Evolutionary conservation across 768 basidiomycete genomes (phyloP), one percentile per base, ranked within the genome.

Genomic region (Crucibulum laeve): DNA sequence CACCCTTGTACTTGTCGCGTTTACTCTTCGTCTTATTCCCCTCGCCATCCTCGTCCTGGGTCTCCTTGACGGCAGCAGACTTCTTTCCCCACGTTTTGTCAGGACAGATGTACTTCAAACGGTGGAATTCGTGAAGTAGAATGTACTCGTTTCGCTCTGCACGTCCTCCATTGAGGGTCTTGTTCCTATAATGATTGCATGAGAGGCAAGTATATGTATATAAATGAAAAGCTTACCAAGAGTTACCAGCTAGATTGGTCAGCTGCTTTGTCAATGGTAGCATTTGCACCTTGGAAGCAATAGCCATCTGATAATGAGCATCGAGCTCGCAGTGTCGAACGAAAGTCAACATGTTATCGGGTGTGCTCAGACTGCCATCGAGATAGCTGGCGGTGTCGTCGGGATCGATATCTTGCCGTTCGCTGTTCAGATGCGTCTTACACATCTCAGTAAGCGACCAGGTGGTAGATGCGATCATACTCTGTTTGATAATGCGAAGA

Each of bases 141-240:
- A 99, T 97, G 71, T 94, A 99, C 63, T 98, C 96, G 62, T 98
- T 99, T 21, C 96, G 91, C 57, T 98, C 96, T 0, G 96, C 96
- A 42, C 96, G 91, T 53, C 94, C 96, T 50, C 95, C 95, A 51
- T 92, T 97, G 35, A 99, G 63, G 0, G 96, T 98, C 56, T 94
- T 91, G 66, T 94, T 97, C 94, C 94, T 97, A 54, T 40, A 25
- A n/a, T 25, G 2, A 35, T 18, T 38, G 17, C 25, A 21, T 15
- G 13, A 38, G 35, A 42, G 40, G 41, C 15, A 8, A 33, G 24
- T 14, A 23, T 10, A 25, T 22, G 23, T 25, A 1, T 25, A 21
- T 3, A 10, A 13, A 33, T 11, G 4, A 18, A 28, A 32, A 21
- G 63, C 80, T 50, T 57, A 93, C 96, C 96, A 99, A 17, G 91